A percentile compares a stretch with the other conserved stretches of the same genome.
Evolutionary conservation across 805 yeast genomes (phyloP).

Genomic region (Wickerhamiella qilinensis): DNA sequence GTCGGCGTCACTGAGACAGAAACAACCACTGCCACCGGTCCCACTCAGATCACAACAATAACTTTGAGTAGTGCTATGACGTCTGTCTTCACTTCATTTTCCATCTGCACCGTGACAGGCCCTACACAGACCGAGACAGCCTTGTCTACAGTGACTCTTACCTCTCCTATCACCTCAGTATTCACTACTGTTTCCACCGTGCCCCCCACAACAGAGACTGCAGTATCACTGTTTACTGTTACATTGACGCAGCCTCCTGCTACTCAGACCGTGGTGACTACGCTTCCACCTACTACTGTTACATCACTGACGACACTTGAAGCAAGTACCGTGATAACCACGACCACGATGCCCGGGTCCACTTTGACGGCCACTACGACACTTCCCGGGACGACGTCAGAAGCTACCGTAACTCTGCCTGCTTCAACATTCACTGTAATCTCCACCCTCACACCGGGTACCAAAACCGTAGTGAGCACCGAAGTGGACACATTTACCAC

Average conservation of each 20-base stretch:
- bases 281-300: not conserved
- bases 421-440: constrained; percentile 1
- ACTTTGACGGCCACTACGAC: not conserved
- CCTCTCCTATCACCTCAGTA: not conserved
- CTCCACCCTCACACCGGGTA: not conserved
- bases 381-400: constrained; percentile 2
- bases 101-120: not conserved
- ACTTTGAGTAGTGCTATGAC: not conserved
- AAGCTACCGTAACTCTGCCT: constrained; percentile 2
- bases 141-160: not conserved
- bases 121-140: not conserved
- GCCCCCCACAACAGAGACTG: not conserved
- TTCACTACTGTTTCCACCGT: not conserved
- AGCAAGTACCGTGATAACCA: not conserved
- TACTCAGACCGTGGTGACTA: not conserved
- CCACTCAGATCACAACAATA: not conserved
- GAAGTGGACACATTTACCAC: not conserved
- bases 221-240: not conserved
- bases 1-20: not conserved
- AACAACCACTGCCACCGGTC: not conserved
- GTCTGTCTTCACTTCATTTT: not conserved
- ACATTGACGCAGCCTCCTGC: not conserved
- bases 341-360: not conserved
- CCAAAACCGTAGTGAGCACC: not conserved
- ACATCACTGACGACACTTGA: not conserved